Conservation (phyloP, 148 eudicot genomes). For the Fagopyrum tataricum region DNA sequence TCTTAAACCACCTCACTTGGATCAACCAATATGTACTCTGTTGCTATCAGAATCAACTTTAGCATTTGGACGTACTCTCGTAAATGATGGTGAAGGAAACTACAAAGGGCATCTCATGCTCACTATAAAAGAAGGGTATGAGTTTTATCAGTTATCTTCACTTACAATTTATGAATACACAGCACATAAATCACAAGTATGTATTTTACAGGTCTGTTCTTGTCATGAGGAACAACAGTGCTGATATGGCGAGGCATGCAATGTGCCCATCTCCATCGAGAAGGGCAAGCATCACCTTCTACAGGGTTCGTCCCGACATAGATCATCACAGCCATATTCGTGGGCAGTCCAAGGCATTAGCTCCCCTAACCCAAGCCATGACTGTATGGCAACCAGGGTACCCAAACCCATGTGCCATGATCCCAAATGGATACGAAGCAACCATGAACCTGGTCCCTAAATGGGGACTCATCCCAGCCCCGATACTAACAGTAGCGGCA, state of each 20-base stretch:
- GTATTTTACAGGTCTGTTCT: constrained; percentile 55
- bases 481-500: constrained; percentile 57
- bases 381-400: constrained; percentile 66
- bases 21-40: constrained; percentile 79
- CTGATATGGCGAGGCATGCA: constrained; percentile 78
- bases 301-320: constrained; percentile 52
- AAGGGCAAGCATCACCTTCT: constrained; percentile 74
- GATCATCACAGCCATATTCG: constrained; percentile 23
- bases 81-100: constrained; percentile 72
- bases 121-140: constrained; percentile 77
- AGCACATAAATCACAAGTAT: neutral
- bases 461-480: constrained; percentile 57
- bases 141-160: neutral
- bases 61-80: constrained; percentile 84
- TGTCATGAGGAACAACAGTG: constrained; percentile 94
- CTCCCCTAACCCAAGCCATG: constrained; percentile 50
- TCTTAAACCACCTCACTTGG: constrained; percentile 94
- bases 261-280: constrained; percentile 77
- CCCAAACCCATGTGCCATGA: constrained; percentile 30
- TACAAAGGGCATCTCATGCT: constrained; percentile 82
- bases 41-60: constrained; percentile 73
- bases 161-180: neutral
- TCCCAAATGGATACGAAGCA: constrained; percentile 23
- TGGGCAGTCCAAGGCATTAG: constrained; percentile 15
- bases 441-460: constrained; percentile 42